These are phyloP conservation scores for Metschnikowia cerradonensis DNA, from an alignment of 805 yeast species.

Conservation along the genomic window DNA sequence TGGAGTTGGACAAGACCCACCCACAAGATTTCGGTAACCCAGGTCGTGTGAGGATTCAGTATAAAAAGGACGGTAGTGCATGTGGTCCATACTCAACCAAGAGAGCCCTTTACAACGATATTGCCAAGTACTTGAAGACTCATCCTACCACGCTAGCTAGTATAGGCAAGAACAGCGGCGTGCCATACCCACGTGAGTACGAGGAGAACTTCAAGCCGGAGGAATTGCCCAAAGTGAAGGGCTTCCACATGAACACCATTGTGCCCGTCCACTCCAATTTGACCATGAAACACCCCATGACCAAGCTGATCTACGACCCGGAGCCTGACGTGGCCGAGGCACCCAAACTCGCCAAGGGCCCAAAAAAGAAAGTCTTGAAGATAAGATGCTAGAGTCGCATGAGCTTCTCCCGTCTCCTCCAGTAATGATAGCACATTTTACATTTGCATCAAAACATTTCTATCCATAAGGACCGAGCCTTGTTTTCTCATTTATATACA, in stretches of 20 bases:
- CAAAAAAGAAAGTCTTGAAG: slow-evolving; percentile 58
- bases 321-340: slow-evolving; percentile 35
- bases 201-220: slow-evolving; percentile 47
- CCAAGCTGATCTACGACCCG: slow-evolving; percentile 60
- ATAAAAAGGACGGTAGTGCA: slow-evolving; percentile 46
- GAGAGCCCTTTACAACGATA: slow-evolving; percentile 57
- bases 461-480: neutral
- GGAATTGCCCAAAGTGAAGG: slow-evolving; percentile 73
- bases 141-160: slow-evolving; percentile 68
- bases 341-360: slow-evolving; percentile 40
- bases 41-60: slow-evolving; percentile 81
- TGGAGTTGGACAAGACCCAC: slow-evolving; percentile 81
- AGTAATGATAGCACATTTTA: neutral
- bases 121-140: slow-evolving; percentile 56
- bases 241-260: slow-evolving; percentile 79
- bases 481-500: neutral
- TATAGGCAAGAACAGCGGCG: slow-evolving; percentile 47
- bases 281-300: slow-evolving; percentile 79
- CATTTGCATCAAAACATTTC: neutral
- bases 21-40: slow-evolving; percentile 98
- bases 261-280: slow-evolving; percentile 85
- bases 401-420: neutral
- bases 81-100: slow-evolving; percentile 45
- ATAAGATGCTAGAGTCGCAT: slow-evolving; percentile 44
- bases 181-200: slow-evolving; percentile 64